Percentiles rank a stretch among this genome's conserved stretches.
Evolutionary conservation across 75 land plant species (phyloP).

Genomic region (Sequoiadendron giganteum): DNA sequence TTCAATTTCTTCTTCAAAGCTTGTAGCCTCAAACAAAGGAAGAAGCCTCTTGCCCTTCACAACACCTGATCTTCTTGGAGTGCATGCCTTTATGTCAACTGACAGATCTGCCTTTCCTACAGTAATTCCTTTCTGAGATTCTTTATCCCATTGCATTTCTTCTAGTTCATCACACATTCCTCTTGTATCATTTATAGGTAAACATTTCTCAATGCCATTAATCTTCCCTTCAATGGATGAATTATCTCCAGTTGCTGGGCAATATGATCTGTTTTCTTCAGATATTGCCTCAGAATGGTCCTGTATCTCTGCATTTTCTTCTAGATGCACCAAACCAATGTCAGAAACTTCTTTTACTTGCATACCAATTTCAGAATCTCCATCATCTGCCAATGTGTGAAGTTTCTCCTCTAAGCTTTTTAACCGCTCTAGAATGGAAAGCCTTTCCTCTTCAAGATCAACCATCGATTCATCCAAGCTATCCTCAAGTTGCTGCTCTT

Average conservation of each 20-base stretch:
- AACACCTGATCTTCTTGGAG: background rate
- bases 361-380: background rate
- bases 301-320: background rate
- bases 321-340: background rate
- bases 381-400: slow-evolving; percentile 31
- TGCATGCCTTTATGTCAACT: background rate
- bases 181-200: background rate
- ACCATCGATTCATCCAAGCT: slow-evolving; percentile 16
- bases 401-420: slow-evolving; percentile 41
- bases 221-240: background rate
- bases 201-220: background rate
- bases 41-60: slow-evolving; percentile 10
- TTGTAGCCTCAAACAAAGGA: slow-evolving; percentile 12
- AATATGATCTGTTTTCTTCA: background rate
- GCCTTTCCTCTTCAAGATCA: slow-evolving; percentile 45
- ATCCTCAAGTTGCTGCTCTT: slow-evolving; percentile 13
- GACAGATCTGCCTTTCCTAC: background rate
- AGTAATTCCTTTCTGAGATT: background rate
- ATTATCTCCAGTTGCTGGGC: slow-evolving; percentile 1
- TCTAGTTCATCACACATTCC: background rate
- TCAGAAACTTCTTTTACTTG: background rate
- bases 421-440: slow-evolving; percentile 28
- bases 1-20: slow-evolving; percentile 10
- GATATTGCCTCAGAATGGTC: background rate
- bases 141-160: slow-evolving; percentile 1